Evolutionary conservation across 2,329 filamentous ascomycete species (phyloP), one percentile per base, ranked within the genome.

Genomic region (Diaporthe sp.): DNA sequence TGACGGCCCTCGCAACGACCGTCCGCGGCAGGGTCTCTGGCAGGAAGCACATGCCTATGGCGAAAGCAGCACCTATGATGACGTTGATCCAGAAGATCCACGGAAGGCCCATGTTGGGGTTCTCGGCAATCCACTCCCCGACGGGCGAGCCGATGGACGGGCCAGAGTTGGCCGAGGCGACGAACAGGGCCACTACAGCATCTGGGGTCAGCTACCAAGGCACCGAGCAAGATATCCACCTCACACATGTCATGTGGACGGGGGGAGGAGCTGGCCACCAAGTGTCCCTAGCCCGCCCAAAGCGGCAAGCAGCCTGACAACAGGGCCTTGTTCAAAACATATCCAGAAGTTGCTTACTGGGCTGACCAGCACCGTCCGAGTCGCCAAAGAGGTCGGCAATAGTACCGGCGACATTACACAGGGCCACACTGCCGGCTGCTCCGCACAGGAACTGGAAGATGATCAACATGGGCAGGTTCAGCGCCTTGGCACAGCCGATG

Each of bases 51-150:
- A 84, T 80, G 70, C 82, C 62, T 42, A 85, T 72, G 12, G 83
- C 79, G 73, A 84, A 85, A 8, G 79, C 82, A 57, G 80, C 83
- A 34, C 81, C 84, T 58, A 85, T 84, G 55, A 85, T 85, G 34
- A 85, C 82, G 72, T 85, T 86, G 80, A 85, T 84, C 76, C 84
- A 82, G 74, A 84, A 85, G 72, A 85, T 83, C 85, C 85, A 86
- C 67, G 82, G 82, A 53, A 85, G 77, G 13, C 84, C 83, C 76
- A 86, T 77, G 53, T 79, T 78, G 10, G 74, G 68, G 65, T 86
- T 85, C 19, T 82, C 82, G 0, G 79, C 79, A 51, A 86, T 85
- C 82, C 83, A 82, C 75, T 83, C 83, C 13, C 85, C 84, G 49
- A 86, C 79, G 2, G 84, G 83, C n/a, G 83, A 84, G 12, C 85